Base-by-base conservation (phyloP, 495 filamentous ascomycete genomes). In the Penicillium maclennaniae region DNA sequence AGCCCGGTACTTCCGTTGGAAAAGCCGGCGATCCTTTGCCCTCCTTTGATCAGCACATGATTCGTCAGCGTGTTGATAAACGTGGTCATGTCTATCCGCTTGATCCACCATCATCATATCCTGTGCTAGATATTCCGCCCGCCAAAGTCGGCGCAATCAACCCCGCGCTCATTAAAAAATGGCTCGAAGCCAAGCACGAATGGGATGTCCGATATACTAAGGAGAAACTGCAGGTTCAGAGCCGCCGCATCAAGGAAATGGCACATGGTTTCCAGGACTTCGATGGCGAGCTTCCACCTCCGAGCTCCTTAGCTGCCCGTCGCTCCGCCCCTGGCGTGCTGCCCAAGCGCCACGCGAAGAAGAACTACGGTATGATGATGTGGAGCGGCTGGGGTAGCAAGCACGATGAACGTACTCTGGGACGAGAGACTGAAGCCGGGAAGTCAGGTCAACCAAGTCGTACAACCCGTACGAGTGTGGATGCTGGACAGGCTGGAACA, bases 351-450 rank as follows among this genome's bases (percentile, higher is more conserved):
- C 60, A 54, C 12, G 55, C 53, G 7, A 67, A 69, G 40, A 83
- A 79, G 69, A 87, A 87, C 58, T 83, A 85, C 65, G 91, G 89
- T 4, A 76, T 96, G 69, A 82, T 83, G 28, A 68, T 96, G 27
- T 97, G 92, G 92, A 86, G 82, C 41, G 70, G 83, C 10, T 91
- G 91, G 87, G 92, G 88, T 10, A 89, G 86, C 55, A 93, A 85
- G 61, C 91, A 96, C 56, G 92, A 96, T 63, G 79, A 91, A 70
- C 79, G 76, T 40, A 86, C 85, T 10, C 75, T 93, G 9, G 62
- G 74, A 23, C 68, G 70, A 40, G 82, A 84, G 55, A 53, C 70
- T 23, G 67, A 70, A 38, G 66, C 58, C 6, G 60, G 62, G 5
- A 46, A 60, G 40, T 55, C 53, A 1, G 61, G 62, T 26, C 58